These are phyloP conservation scores for Dothideomycetes sp. DNA, from an alignment of 2,329 filamentous ascomycete species.

Conservation along the genomic window DNA sequence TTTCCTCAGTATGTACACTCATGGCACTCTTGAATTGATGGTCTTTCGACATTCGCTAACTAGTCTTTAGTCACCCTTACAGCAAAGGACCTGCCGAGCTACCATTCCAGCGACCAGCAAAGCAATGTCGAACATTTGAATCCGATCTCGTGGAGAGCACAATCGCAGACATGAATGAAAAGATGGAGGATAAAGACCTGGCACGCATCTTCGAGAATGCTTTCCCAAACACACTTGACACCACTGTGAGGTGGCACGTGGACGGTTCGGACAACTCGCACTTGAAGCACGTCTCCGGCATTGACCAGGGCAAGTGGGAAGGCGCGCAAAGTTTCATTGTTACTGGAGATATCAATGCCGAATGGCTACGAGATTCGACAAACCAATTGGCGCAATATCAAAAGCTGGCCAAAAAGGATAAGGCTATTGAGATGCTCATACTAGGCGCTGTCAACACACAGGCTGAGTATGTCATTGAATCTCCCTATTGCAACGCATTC, in stretches of 20 bases:
- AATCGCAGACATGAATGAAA: constrained; percentile 68
- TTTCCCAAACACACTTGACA: constrained; percentile 85
- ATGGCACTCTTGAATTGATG: neutral
- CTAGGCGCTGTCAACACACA: constrained; percentile 94
- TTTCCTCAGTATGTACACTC: constrained; percentile 26
- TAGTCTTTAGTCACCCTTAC: constrained; percentile 40
- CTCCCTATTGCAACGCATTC: constrained; percentile 96
- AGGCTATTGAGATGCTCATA: constrained; percentile 66
- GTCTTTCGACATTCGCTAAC: neutral
- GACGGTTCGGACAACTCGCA: constrained; percentile 42
- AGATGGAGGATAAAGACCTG: constrained; percentile 75
- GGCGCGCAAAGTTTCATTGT: constrained; percentile 88
- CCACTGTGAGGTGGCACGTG: constrained; percentile 79
- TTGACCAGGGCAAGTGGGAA: constrained; percentile 58
- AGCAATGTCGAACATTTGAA: constrained; percentile 77
- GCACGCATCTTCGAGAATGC: constrained; percentile 91
- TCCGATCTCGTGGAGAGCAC: constrained; percentile 81
- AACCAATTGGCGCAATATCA: constrained; percentile 93
- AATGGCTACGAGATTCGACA: constrained; percentile 85
- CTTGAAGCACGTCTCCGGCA: constrained; percentile 17
- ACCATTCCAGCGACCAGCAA: constrained; percentile 75
- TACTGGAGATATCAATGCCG: constrained; percentile 83
- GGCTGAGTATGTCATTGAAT: constrained; percentile 84
- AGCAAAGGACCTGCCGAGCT: constrained; percentile 70
- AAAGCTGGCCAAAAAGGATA: constrained; percentile 68